Percentiles rank a stretch among this genome's conserved stretches.
Evolutionary conservation across 2,329 filamentous ascomycete genomes (phyloP).

Genomic region (Lecanicillium sp.): DNA sequence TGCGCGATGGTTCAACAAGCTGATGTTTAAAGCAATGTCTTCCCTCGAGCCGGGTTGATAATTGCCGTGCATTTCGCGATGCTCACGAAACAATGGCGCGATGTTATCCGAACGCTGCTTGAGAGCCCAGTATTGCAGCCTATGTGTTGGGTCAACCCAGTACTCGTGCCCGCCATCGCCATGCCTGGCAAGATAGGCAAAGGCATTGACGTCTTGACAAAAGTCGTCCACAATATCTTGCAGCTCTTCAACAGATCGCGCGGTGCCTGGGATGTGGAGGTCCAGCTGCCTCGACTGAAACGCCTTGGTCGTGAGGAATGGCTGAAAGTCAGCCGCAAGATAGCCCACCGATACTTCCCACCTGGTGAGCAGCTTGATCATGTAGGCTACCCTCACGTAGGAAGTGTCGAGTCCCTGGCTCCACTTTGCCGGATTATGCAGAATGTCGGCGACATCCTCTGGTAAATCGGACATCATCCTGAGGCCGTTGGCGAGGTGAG

Average conservation of each 20-base stretch:
- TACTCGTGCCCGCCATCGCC: constrained; percentile 9
- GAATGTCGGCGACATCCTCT: constrained; percentile 11
- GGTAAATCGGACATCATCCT: constrained; percentile 21
- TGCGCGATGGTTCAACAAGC: constrained; percentile 9
- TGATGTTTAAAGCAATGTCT: constrained; percentile 5
- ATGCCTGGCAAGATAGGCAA: constrained; percentile 12
- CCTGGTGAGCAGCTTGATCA: constrained; percentile 14
- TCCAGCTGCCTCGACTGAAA: constrained; percentile 12
- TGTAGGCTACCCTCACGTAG: constrained; percentile 13
- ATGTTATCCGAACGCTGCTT: constrained; percentile 11
- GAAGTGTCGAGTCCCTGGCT: constrained; percentile 9
- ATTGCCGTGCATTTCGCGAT: constrained; percentile 1
- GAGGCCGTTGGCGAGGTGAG: constrained; percentile 22
- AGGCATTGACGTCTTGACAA: constrained; percentile 16
- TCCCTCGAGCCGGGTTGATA: constrained; percentile 2
- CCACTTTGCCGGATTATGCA: constrained; percentile 12
- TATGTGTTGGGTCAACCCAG: constrained; percentile 11
- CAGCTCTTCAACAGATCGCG: constrained; percentile 11
- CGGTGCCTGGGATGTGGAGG: constrained; percentile 8
- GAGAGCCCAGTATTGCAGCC: constrained; percentile 13
- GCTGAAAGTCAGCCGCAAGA: constrained; percentile 13
- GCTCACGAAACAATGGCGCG: constrained; percentile 9
- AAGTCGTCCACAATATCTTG: constrained; percentile 14
- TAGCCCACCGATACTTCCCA: constrained; percentile 16
- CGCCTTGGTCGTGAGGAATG: constrained; percentile 12